Base-by-base conservation (phyloP, 2,329 filamentous ascomycete genomes). In the Fusarium agapanthi region DNA sequence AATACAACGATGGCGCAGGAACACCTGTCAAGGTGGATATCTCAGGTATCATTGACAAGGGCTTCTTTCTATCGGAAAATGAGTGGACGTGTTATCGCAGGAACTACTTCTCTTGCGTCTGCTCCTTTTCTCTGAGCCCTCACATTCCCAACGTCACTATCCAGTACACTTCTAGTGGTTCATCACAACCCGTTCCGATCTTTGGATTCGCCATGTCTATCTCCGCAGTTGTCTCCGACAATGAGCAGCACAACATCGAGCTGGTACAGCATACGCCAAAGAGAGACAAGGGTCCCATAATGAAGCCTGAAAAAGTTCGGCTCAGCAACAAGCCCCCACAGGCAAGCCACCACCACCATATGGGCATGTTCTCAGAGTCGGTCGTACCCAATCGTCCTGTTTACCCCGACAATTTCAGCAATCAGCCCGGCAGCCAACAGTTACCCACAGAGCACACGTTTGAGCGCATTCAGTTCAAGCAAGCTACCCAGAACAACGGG, bases 1-100 rank as follows among this genome's bases (percentile, higher is more conserved):
- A 87, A 63, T 92, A 91, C 75, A 84, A 82, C 7, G 88, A 93
- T 54, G 80, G 78, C 12, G 79, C 75, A 20, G 73, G 75, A 53
- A 83, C 84, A 6, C 84, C 86, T 2, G 87, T 96, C 73, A 91
- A 90, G 71, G 87, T 93, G 26, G 91, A 93, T 20, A 93, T 97
- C 71, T 87, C 91, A 35, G 93, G 93, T 40, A 92, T 90, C 76
- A 94, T 97, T 67, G 93, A 97, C 80, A 97, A 97, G 77, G 95
- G 95, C 0, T 97, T 97, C 83, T 97, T 97, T 79, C 85, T 91
- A 40, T 88, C 88, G 7, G 95, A 97, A 61, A 87, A 89, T 24
- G 93, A 95, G 76, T 97, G 94, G 94, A 97, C 95, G 0, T 97
- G 95, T 83, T 97, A 97, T 80, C 88, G 95, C 38, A 88, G 95